phyloP scores from a whole-genome alignment of 2,329 filamentous ascomycete species.

The Chaetomium strumarium region DNA sequence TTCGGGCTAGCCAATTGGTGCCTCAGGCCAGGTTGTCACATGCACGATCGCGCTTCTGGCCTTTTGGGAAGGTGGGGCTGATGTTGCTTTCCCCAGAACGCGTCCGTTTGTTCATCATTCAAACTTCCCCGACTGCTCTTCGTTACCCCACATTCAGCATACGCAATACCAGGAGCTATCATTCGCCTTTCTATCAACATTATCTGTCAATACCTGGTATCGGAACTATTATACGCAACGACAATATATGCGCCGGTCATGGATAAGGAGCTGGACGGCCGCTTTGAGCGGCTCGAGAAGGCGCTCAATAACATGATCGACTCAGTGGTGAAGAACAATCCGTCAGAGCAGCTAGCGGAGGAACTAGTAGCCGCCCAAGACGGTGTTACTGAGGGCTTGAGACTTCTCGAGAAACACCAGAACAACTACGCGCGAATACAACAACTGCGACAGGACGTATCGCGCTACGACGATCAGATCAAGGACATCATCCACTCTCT shows the following conservation, averaged over 20 bases:
- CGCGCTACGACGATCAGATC: conserved; percentile 64
- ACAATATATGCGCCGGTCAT: conserved; percentile 34
- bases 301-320: conserved; percentile 66
- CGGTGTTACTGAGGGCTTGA: conserved; percentile 59
- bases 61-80: too few relatives aligned
- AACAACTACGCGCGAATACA: conserved; percentile 65
- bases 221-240: background rate
- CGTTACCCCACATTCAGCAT: background rate
- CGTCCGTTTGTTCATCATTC: too few relatives aligned
- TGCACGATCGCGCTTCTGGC: background rate
- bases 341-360: conserved; percentile 58
- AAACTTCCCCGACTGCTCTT: too few relatives aligned
- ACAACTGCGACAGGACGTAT: conserved; percentile 59
- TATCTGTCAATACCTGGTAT: background rate
- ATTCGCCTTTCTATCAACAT: background rate
- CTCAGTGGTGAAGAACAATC: conserved; percentile 77
- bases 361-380: conserved; percentile 67
- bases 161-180: background rate
- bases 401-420: conserved; percentile 65
- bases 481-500: conserved; percentile 64
- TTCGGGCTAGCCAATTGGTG: too few relatives aligned
- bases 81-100: too few relatives aligned
- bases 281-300: conserved; percentile 61
- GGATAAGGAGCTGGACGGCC: conserved; percentile 56
- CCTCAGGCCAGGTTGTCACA: too few relatives aligned